These are phyloP conservation scores for Coccomyxa sp. DNA, from an alignment of 139 green algal species.

Conservation along the genomic window DNA sequence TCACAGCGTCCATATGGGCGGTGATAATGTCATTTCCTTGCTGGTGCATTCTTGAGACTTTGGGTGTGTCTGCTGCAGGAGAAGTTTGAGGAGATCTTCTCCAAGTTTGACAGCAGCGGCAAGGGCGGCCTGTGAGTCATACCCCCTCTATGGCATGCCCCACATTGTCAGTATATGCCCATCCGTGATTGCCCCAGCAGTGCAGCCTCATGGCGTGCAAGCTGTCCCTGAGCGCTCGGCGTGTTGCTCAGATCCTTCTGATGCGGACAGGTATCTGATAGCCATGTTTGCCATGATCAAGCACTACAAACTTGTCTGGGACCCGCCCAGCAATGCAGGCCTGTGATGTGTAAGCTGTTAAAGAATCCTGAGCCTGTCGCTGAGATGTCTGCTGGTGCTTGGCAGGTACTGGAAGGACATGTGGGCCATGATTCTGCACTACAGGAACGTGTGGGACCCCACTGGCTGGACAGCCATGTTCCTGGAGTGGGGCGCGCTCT, in stretches of 20 bases:
- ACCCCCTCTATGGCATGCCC: too few relatives aligned
- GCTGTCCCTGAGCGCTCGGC: too few relatives aligned
- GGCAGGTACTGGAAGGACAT: too few relatives aligned
- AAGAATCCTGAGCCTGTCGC: not conserved
- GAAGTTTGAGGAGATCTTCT: conserved; percentile 34
- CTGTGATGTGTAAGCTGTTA: not conserved
- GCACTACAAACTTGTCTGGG: conserved; percentile 30
- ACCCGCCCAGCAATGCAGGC: not conserved
- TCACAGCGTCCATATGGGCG: too few relatives aligned
- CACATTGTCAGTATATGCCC: too few relatives aligned
- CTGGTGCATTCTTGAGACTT: conserved; percentile 11
- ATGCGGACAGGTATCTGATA: conserved; percentile 21
- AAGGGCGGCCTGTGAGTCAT: conserved; percentile 61
- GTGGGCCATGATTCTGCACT: too few relatives aligned
- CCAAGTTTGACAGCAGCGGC: conserved; percentile 49
- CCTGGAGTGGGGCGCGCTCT: conserved; percentile 42
- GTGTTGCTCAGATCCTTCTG: too few relatives aligned
- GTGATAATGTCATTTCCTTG: too few relatives aligned
- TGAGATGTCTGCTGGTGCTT: conserved; percentile 5
- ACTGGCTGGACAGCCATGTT: conserved; percentile 36
- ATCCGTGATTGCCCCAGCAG: too few relatives aligned
- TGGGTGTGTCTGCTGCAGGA: conserved; percentile 5
- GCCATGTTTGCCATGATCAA: conserved; percentile 53
- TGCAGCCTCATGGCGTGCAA: too few relatives aligned
- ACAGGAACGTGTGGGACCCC: conserved; percentile 1